Percentiles rank a stretch among this genome's conserved stretches.
Conservation (phyloP, 1,284 basidiomycete species). For the Stereum hirsutum region DNA sequence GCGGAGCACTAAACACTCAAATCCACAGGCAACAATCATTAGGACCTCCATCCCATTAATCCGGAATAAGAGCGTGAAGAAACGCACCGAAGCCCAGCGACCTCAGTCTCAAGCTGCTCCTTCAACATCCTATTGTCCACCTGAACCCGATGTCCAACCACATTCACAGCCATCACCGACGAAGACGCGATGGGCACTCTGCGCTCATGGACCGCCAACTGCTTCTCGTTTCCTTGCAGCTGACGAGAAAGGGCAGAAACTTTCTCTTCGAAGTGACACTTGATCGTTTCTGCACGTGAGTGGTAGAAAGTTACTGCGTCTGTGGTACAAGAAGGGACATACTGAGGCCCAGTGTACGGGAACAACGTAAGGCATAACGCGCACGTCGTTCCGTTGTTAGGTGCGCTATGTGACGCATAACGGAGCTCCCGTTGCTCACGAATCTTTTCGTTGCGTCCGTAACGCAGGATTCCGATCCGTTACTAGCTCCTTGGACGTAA, state of each 20-base stretch:
- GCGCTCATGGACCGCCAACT: slow-evolving; percentile 81
- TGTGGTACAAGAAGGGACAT: no score
- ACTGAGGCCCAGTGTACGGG: no score
- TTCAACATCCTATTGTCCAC: slow-evolving; percentile 42
- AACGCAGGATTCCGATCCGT: no score
- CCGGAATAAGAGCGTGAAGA: no score
- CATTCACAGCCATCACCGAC: slow-evolving; percentile 14
- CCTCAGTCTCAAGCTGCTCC: slow-evolving; percentile 77
- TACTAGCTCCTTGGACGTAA: no score
- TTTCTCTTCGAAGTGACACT: slow-evolving; percentile 72
- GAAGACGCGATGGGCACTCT: slow-evolving; percentile 39
- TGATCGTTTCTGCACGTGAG: slow-evolving; percentile 76
- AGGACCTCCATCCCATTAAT: no score
- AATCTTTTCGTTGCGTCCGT: no score
- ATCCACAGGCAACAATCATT: neutral
- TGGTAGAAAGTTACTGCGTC: slow-evolving; percentile 58
- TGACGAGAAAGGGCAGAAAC: slow-evolving; percentile 65
- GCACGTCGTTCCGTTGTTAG: no score
- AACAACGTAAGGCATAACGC: no score
- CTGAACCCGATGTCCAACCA: slow-evolving; percentile 24
- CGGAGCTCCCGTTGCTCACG: no score
- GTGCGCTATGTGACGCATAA: no score
- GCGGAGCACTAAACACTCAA: slow-evolving; percentile 39
- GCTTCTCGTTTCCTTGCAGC: slow-evolving; percentile 72
- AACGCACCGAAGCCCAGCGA: slow-evolving; percentile 73